phyloP scores from a whole-genome alignment of 1,139 yeast genomes.

The Geotrichum histeridarum region DNA sequence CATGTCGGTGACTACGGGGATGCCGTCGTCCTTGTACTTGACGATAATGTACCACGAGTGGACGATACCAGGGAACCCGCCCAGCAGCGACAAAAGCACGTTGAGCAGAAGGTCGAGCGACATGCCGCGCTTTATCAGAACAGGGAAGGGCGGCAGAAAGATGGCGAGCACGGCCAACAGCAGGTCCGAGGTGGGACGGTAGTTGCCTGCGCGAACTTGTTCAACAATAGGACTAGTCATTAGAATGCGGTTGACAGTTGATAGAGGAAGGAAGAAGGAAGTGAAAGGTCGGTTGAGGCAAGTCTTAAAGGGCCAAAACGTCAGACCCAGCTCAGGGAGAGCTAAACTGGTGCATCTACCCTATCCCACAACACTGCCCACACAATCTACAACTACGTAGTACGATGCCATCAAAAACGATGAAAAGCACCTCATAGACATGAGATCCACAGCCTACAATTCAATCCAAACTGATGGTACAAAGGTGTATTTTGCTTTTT shows the following conservation, averaged over 20 bases:
- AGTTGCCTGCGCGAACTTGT: not conserved
- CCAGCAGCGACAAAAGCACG: slow-evolving; percentile 52
- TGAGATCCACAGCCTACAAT: too few species aligned
- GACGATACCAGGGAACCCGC: slow-evolving; percentile 65
- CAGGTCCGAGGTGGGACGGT: slow-evolving; percentile 38
- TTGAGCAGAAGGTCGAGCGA: slow-evolving; percentile 58
- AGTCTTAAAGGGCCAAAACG: too few species aligned
- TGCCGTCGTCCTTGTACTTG: slow-evolving; percentile 54
- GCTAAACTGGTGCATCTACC: too few species aligned
- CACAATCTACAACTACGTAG: too few species aligned
- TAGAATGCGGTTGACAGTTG: too few species aligned
- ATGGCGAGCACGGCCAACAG: slow-evolving; percentile 56
- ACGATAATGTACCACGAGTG: slow-evolving; percentile 43
- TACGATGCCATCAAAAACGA: too few species aligned
- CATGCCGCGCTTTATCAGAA: slow-evolving; percentile 60
- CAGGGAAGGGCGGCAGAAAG: slow-evolving; percentile 67
- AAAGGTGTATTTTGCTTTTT: not conserved
- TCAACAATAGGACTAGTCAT: not conserved
- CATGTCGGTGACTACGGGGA: slow-evolving; percentile 32
- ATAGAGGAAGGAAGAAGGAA: too few species aligned
- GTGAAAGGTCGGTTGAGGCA: too few species aligned
- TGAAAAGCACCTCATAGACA: too few species aligned
- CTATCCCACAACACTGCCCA: too few species aligned
- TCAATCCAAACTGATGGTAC: too few species aligned
- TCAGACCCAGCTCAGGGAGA: too few species aligned